Evolutionary conservation across 148 eudicot genomes (phyloP).

Genomic region (Camellia lanceoleosa): DNA sequence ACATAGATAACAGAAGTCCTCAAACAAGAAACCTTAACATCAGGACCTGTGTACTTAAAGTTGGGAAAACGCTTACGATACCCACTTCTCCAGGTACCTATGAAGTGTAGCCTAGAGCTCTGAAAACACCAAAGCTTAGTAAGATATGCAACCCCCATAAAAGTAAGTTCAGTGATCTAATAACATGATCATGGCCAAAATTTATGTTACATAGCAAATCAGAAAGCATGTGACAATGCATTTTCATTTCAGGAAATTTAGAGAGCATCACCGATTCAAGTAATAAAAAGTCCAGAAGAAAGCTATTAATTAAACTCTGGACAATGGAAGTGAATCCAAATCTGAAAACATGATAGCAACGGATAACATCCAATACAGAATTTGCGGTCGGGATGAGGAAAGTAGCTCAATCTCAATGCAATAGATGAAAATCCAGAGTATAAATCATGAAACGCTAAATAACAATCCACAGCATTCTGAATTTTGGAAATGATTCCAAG

Average conservation of each 20-base stretch:
- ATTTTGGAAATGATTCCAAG: neutral
- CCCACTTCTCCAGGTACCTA: no score
- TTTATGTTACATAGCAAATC: neutral
- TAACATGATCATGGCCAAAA: neutral
- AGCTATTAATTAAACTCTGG: neutral
- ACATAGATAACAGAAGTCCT: no score
- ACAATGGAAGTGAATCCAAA: neutral
- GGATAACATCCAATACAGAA: neutral
- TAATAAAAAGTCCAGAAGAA: neutral
- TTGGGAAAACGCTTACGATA: no score
- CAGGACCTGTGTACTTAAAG: no score
- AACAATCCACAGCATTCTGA: neutral
- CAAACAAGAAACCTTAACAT: no score
- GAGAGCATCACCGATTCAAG: neutral
- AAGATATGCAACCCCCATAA: neutral
- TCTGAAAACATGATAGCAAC: neutral
- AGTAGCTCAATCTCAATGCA: neutral
- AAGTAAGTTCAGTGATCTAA: neutral
- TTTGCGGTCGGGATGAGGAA: neutral
- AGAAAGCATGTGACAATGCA: neutral
- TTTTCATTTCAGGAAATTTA: neutral
- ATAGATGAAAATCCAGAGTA: neutral
- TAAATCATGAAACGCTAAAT: neutral
- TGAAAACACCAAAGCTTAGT: constrained; percentile 28
- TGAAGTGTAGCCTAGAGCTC: constrained; percentile 93